These are phyloP conservation scores for Annulohypoxylon stygium DNA, from an alignment of 495 filamentous ascomycete species.

Conservation along the genomic window DNA sequence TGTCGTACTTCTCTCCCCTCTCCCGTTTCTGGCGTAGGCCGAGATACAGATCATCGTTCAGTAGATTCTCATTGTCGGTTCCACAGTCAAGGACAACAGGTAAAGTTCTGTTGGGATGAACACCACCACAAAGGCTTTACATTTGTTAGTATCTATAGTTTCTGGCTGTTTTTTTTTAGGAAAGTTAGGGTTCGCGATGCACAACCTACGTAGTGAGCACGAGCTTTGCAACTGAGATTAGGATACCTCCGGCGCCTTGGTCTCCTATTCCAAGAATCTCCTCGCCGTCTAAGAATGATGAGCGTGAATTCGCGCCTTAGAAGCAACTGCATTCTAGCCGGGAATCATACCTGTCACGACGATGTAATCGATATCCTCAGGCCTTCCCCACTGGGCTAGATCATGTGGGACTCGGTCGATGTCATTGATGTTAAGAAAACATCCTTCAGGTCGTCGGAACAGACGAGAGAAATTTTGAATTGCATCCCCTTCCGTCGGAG, in stretches of 20 bases:
- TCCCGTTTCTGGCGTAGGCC: slow-evolving; percentile 76
- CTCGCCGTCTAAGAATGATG: slow-evolving; percentile 54
- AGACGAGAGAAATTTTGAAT: slow-evolving; percentile 86
- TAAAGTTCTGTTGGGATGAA: slow-evolving; percentile 82
- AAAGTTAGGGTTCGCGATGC: no score
- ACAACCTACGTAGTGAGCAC: slow-evolving; percentile 72
- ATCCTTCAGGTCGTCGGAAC: slow-evolving; percentile 80
- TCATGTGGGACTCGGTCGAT: slow-evolving; percentile 70
- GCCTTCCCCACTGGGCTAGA: slow-evolving; percentile 73
- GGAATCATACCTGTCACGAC: slow-evolving; percentile 76
- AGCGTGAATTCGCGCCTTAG: slow-evolving; percentile 16
- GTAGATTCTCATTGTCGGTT: slow-evolving; percentile 81
- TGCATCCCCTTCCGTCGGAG: slow-evolving; percentile 91
- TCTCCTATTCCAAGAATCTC: slow-evolving; percentile 92
- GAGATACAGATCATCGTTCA: slow-evolving; percentile 85
- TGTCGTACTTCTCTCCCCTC: slow-evolving; percentile 80
- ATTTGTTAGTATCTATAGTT: no score
- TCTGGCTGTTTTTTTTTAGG: no score
- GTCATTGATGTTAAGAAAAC: slow-evolving; percentile 71
- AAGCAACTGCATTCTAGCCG: not conserved
- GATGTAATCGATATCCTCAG: slow-evolving; percentile 88
- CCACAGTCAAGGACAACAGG: slow-evolving; percentile 91
- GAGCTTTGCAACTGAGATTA: slow-evolving; percentile 88
- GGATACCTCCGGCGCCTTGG: slow-evolving; percentile 88
- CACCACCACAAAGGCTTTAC: slow-evolving; percentile 75